Percentiles rank a stretch among this genome's conserved stretches.
Evolutionary conservation across 257 asterid genomes (phyloP).

Genomic region (Petunia axillaris): DNA sequence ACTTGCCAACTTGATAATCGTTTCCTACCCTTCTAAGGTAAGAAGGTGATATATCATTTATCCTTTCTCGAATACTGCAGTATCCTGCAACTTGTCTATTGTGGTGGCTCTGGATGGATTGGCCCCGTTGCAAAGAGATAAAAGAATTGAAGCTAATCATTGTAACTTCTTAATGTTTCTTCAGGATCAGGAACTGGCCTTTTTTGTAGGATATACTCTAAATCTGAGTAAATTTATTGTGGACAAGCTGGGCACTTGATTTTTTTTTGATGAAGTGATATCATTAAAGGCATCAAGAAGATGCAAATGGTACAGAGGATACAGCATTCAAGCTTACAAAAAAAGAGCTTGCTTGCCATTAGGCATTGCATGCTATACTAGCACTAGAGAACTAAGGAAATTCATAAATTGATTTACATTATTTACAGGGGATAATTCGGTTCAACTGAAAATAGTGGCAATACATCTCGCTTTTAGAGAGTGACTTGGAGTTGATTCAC

Average conservation of each 20-base stretch:
- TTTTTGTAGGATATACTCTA: conserved; percentile 4
- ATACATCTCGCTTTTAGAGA: no score
- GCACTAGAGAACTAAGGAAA: no score
- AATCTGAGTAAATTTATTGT: neutral
- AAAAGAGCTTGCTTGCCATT: no score
- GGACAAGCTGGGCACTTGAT: conserved; percentile 12
- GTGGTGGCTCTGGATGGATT: conserved; percentile 1
- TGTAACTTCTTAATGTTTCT: conserved; percentile 17
- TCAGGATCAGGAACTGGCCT: conserved; percentile 6
- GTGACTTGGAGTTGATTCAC: no score
- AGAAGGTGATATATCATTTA: neutral
- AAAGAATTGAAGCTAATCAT: conserved; percentile 22
- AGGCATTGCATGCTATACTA: no score
- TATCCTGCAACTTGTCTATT: neutral
- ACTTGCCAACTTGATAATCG: neutral
- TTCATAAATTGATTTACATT: no score
- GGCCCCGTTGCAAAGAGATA: neutral
- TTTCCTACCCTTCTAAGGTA: conserved; percentile 14
- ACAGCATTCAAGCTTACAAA: no score
- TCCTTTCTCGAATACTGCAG: neutral
- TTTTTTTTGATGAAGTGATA: neutral
- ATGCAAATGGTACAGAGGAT: no score
- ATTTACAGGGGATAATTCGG: no score
- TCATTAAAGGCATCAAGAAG: no score
- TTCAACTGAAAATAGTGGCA: no score